Evolutionary conservation across 2,329 filamentous ascomycete genomes (phyloP).

Genomic region (Cyanodermella asteris): DNA sequence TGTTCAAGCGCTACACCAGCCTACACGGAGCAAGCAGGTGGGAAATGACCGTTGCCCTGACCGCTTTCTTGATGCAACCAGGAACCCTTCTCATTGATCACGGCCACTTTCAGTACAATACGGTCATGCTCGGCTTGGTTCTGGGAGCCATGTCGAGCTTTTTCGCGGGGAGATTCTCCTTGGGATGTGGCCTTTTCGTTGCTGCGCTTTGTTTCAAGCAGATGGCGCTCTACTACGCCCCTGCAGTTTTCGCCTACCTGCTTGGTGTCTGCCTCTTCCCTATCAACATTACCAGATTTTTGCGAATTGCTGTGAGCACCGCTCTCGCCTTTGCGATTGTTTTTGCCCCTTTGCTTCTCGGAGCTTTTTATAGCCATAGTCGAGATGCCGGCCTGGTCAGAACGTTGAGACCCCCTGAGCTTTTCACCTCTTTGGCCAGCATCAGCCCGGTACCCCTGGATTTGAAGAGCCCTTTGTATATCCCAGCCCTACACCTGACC

Average conservation of each 20-base stretch:
- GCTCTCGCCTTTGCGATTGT: constrained; percentile 50
- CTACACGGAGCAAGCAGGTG: constrained; percentile 57
- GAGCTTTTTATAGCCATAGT: constrained; percentile 47
- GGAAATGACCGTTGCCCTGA: constrained; percentile 65
- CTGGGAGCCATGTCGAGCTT: constrained; percentile 75
- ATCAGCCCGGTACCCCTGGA: no score
- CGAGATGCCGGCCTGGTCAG: no score
- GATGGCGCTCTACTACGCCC: constrained; percentile 96
- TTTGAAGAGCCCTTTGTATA: no score
- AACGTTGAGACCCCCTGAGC: no score
- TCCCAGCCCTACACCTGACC: constrained; percentile 51
- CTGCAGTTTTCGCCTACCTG: constrained; percentile 77
- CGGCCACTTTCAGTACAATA: constrained; percentile 94
- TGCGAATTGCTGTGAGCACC: constrained; percentile 57
- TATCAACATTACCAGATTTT: constrained; percentile 40
- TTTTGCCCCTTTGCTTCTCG: constrained; percentile 51
- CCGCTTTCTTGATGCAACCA: constrained; percentile 82
- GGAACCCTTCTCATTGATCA: constrained; percentile 82
- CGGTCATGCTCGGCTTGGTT: constrained; percentile 87
- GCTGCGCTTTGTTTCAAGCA: constrained; percentile 92
- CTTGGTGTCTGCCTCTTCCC: constrained; percentile 71
- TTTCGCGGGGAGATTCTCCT: constrained; percentile 61
- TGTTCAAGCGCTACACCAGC: constrained; percentile 59
- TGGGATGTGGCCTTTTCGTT: constrained; percentile 87
- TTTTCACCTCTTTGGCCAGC: no score